Evolutionary conservation across 2,329 filamentous ascomycete genomes (phyloP), one percentile per base, ranked within the genome.

Genomic region (Furcasterigmium sp.): DNA sequence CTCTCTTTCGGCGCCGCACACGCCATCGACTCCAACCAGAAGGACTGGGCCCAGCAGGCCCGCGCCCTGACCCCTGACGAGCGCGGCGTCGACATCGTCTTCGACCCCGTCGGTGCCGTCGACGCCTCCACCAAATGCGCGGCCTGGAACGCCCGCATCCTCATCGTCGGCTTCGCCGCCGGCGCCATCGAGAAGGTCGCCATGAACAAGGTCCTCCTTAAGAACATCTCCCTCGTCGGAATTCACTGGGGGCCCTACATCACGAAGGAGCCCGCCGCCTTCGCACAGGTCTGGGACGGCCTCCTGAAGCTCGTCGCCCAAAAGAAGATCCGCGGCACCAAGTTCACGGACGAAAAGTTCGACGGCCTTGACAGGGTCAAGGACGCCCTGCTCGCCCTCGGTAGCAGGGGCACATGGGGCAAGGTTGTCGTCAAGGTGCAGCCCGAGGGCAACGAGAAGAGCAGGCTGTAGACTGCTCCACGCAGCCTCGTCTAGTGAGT

Each of bases 401-500:
- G 88, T 2, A 80, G 80, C 1, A 74, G 91, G 46, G 87, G 85
- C 40, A 95, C 90, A 2, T 97, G 91, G 91, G 91, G 91, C 0
- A 97, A 97, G 74, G 91, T 97, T 1, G 88, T 96, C 2, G 84
- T 96, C 17, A 88, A 88, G 65, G 73, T 97, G 34, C 82, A 85
- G 2, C 86, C 90, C 53, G 73, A 80, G 36, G 75, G 71, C 7
- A 69, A 73, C 49, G 78, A 72, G 52, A 79, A 76, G 61, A 78
- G 73, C 54, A 80, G 76, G 61, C 53, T 83, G 58, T 83, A 52
- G 42, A 30, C 15, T n/a, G n/a, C n/a, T 14, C n/a, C n/a, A n/a
- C n/a, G n/a, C n/a, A n/a, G n/a, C n/a, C n/a, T n/a, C n/a, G n/a
- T n/a, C n/a, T n/a, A n/a, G n/a, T n/a, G n/a, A n/a, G n/a, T n/a